Base-by-base conservation (phyloP, 1,139 yeast genomes). In the Magnusiomyces ingens region DNA sequence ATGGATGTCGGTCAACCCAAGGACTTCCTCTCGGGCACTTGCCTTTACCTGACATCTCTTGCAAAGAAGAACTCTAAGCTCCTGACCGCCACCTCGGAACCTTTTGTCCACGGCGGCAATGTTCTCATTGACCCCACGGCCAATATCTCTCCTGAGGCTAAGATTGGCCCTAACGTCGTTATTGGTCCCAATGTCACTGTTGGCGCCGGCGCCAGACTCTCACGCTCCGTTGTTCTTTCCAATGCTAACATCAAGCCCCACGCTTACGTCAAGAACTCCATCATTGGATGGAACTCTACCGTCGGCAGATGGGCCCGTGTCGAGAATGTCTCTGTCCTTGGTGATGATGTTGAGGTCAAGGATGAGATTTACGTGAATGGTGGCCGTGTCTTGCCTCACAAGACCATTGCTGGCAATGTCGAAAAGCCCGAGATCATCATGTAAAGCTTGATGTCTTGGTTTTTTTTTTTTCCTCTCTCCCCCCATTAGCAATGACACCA, bases 1-100 rank as follows among this genome's bases (percentile, higher is more conserved):
- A 94, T 94, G 99, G 99, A 94, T 74, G 97, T 94, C 65, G 99
- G 99, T 73, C 99, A 94, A 79, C 99, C 99, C 80, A 93, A 93
- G 82, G 99, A 94, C 76, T 94, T 90, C 84, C 78, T 94, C 66
- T 84, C 96, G 58, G 99, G 99, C 73, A 89, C 98, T 68, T 84
- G 90, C 65, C 80, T 93, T 62, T 94, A 91, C 81, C 80, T 94
- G 73, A 81, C 87, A 69, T 85, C 98, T 56, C 77, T 90, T 69
- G 74, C 94, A 65, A 86, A 85, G 80, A 88, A 85, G 75, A 70
- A 75, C 64, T 88, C 97, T 61, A 81, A 80, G 66, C 72, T 76
- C 65, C 82, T 94, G 67, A 75, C 82, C 52, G 71, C 77, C 58
- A 79, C 82, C 62, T 71, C 75, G 56, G 89, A 81, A 71, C 78